A percentile compares a stretch with the other conserved stretches of the same genome.
These are phyloP conservation scores for Penicillium coffeae DNA, from an alignment of 495 filamentous ascomycete species.

Conservation along the genomic window DNA sequence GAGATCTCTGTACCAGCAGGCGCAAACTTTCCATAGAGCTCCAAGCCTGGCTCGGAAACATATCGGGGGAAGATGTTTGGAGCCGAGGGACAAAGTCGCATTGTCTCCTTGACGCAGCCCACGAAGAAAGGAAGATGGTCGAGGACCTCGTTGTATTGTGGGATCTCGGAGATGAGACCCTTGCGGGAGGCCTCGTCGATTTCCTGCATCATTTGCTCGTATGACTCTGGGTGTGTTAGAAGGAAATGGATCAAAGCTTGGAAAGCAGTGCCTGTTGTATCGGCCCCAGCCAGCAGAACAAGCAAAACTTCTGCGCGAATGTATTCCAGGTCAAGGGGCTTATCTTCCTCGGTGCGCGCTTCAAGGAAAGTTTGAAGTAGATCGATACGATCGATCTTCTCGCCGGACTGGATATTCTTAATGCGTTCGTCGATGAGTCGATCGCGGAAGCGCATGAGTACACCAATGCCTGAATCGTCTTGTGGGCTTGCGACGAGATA, in stretches of 20 bases:
- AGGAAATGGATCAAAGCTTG: conserved; percentile 52
- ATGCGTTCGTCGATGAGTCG: conserved; percentile 42
- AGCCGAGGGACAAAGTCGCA: conserved; percentile 52
- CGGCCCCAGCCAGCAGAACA: conserved; percentile 59
- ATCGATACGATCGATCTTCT: conserved; percentile 23
- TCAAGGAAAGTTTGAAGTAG: conserved; percentile 39
- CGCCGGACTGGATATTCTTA: conserved; percentile 23
- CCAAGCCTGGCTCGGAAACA: conserved; percentile 49
- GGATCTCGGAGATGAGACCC: conserved; percentile 31
- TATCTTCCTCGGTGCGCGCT: conserved; percentile 41
- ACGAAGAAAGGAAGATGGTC: conserved; percentile 45
- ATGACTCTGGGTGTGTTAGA: conserved; percentile 40
- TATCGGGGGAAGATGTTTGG: conserved; percentile 46
- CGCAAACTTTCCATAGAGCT: conserved; percentile 48
- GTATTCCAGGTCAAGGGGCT: conserved; percentile 45
- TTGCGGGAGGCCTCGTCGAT: conserved; percentile 47
- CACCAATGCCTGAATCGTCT: conserved; percentile 44
- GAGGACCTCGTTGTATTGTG: conserved; percentile 42
- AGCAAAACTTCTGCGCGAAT: conserved; percentile 54
- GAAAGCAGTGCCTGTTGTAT: conserved; percentile 59
- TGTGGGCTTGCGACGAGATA: conserved; percentile 52
- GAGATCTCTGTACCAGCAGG: conserved; percentile 58
- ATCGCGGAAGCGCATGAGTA: conserved; percentile 48
- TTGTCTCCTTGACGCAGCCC: conserved; percentile 49
- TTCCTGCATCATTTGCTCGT: conserved; percentile 53